Percentiles rank a stretch among this genome's conserved stretches.
Conservation (phyloP, 2,329 filamentous ascomycete species). For the Hortaea werneckii region DNA sequence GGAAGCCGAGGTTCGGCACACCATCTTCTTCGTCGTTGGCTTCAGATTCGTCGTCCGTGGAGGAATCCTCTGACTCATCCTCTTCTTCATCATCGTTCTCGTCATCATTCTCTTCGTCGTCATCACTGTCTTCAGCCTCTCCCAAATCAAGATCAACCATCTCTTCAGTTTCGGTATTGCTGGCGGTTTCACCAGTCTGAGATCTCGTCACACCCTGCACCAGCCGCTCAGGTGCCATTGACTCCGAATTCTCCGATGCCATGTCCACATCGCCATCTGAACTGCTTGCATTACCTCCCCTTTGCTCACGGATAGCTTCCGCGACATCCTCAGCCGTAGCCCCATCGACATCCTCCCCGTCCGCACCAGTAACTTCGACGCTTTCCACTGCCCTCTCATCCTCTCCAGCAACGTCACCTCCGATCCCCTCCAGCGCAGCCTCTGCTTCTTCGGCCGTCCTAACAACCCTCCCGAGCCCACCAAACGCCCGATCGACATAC, state of each 20-base stretch:
- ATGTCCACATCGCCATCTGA: not conserved
- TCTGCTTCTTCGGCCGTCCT: slow-evolving; percentile 12
- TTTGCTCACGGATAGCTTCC: slow-evolving; percentile 4
- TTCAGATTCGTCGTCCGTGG: slow-evolving; percentile 16
- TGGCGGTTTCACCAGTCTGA: not conserved
- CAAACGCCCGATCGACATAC: slow-evolving; percentile 51
- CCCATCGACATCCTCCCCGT: slow-evolving; percentile 8
- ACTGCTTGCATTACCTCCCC: not conserved
- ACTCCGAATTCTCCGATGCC: not conserved
- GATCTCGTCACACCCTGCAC: not conserved
- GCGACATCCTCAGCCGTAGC: slow-evolving; percentile 12
- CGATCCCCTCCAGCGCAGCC: slow-evolving; percentile 4
- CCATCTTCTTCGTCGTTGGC: slow-evolving; percentile 29
- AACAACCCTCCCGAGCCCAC: slow-evolving; percentile 38
- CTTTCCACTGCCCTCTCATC: slow-evolving; percentile 9
- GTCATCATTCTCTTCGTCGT: slow-evolving; percentile 10
- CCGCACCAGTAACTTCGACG: slow-evolving; percentile 12
- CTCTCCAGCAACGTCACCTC: slow-evolving; percentile 1
- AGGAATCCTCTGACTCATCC: slow-evolving; percentile 15
- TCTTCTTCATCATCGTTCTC: slow-evolving; percentile 16
- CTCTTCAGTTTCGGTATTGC: not conserved
- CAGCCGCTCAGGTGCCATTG: not conserved
- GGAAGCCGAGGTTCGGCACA: slow-evolving; percentile 21
- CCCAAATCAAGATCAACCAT: slow-evolving; percentile 2
- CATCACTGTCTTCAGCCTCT: slow-evolving; percentile 4